Evolutionary conservation across 108 stramenopile genomes (phyloP), one percentile per base, ranked within the genome.

Genomic region (Cyclostephanos tholiformis): DNA sequence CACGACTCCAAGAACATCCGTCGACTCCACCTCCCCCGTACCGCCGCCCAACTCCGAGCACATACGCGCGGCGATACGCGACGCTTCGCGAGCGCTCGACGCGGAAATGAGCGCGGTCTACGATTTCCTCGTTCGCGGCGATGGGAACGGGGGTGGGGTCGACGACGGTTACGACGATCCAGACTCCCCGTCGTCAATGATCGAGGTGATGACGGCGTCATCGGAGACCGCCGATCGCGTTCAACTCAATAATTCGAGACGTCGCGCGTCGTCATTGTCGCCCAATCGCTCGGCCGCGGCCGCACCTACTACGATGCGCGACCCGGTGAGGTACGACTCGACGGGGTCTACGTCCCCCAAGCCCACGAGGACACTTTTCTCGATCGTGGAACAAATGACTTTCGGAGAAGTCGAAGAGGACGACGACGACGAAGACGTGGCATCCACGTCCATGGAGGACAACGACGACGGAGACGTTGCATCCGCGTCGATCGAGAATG

Each of bases 11-110:
- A 32, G 3, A 4, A 32, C 32, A 4, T 4, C 32, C 32, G 32
- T 32, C 3, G 4, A 32, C 59, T 60, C 30, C 36, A 27, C n/a
- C 29, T 17, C 29, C 59, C 59, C 32, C 59, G 12, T 41, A 3
- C 59, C 59, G 17, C 59, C 59, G 20, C 59, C 59, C 59, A 60
- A 60, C 14, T 60, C 59, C 32, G 27, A 60, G 38, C 10, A 60
- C 35, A 60, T 60, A 20, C 59, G 30, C 8, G 12, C 26, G 19
- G 29, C 57, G 9, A 59, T 59, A 10, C 57, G 25, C 6, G 29
- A 25, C 8, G 25, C 32, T 7, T 27, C 16, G 32, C 30, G 38
- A 2, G 38, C 59, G 14, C 59, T 60, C 30, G 36, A 60, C 6
- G 29, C 30, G 5, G 59, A 60, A 60, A 60, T 60, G 19, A 9